Evolutionary conservation across 2,329 filamentous ascomycete species (phyloP), one percentile per base, ranked within the genome.

Genomic region (Fusarium hostae): DNA sequence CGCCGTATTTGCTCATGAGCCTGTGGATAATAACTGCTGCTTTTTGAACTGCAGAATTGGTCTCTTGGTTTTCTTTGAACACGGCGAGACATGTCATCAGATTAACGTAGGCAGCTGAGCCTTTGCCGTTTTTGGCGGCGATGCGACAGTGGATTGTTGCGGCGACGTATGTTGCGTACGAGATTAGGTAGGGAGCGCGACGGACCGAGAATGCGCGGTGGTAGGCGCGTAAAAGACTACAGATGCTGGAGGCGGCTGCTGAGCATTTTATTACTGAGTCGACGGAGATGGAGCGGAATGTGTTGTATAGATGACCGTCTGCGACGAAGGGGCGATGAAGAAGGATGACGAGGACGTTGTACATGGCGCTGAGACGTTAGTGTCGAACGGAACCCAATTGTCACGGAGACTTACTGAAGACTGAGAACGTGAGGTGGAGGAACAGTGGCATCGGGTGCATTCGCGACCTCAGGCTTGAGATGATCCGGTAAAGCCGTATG

Each of bases 121-220:
- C 78, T 0, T 75, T 75, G 11, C 80, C 79, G 12, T 83, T 80
- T 45, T 84, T 83, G 6, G 86, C 84, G 1, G 86, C 85, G 9
- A 86, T 84, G 6, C 86, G 85, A 1, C 83, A 84, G 55, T 86
- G 83, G 22, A 88, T 87, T 0, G 86, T 88, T 0, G 85, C 86
- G 7, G 83, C 82, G 2, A 88, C 85, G 63, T 88, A 89, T 0
- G 85, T 87, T 0, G 87, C 85, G 72, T 89, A 89, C 0, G 85
- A 86, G 22, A 88, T 82, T 2, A 88, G 77, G 59, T 88, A 88
- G 0, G 87, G 87, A 0, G 86, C 84, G 15, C 82, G 77, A 15
- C 80, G 77, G 3, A 87, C 79, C 2, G 82, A 84, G 43, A 86
- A 88, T 0, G 81, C 78, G 34, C 77, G 76, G 28, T 86, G 80